Conservation (phyloP, 768 basidiomycete species). For the Lactarius quietus region DNA sequence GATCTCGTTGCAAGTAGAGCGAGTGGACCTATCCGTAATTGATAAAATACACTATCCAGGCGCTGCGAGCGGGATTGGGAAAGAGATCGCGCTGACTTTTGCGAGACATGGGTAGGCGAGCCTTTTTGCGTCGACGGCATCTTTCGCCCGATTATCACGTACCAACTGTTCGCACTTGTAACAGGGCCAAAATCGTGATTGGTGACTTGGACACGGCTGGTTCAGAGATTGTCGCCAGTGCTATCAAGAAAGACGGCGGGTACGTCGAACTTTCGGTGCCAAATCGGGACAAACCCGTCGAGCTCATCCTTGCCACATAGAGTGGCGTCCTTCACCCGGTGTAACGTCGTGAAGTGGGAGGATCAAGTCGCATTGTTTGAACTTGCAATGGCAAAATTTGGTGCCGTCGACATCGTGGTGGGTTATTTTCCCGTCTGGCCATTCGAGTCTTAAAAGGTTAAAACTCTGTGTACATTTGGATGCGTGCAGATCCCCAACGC, state of each 20-base stretch:
- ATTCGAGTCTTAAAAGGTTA: no score
- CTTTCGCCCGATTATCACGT: neutral
- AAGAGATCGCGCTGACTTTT: constrained; percentile 48
- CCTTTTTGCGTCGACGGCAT: no score
- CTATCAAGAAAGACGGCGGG: constrained; percentile 45
- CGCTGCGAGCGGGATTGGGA: constrained; percentile 44
- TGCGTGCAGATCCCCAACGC: constrained; percentile 42
- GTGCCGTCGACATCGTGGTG: constrained; percentile 53
- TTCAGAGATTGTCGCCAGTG: constrained; percentile 39
- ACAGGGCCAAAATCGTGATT: constrained; percentile 47
- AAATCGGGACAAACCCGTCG: no score
- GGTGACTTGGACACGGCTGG: constrained; percentile 46
- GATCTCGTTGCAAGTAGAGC: neutral
- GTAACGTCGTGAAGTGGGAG: constrained; percentile 54
- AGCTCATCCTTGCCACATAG: neutral
- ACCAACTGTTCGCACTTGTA: neutral
- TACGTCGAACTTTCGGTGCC: constrained; percentile 33
- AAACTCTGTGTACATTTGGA: no score
- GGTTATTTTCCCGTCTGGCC: constrained; percentile 10
- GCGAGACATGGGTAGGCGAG: constrained; percentile 48
- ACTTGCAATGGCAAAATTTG: constrained; percentile 43
- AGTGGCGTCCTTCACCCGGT: constrained; percentile 40
- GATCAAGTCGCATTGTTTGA: constrained; percentile 52
- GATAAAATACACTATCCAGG: constrained; percentile 1
- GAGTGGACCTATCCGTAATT: neutral